Base-by-base conservation (phyloP, 2,329 filamentous ascomycete genomes). In the Lasiodiplodia hormozganensis region DNA sequence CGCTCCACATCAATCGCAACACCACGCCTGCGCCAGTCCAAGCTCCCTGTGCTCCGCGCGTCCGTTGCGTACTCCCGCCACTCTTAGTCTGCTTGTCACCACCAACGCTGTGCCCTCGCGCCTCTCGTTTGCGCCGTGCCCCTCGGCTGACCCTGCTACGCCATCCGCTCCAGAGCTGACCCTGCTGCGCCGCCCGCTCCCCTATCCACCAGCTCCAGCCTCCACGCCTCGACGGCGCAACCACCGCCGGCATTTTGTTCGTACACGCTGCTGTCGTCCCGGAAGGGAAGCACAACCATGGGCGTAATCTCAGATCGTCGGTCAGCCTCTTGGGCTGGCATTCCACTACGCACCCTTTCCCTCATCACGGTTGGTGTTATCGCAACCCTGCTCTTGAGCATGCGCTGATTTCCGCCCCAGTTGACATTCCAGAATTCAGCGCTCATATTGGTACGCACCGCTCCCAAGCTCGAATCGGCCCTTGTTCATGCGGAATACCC, bases 381-480 rank as follows among this genome's bases (percentile, higher is more conserved):
- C 10, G 5, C 40, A 12, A 3, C 25, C 38, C 34, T 18, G n/a
- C 28, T 47, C 38, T 25, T 8, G 66, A 36, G 18, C 7, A 67
- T 25, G 47, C 56, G 68, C 78, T 79, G 53, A 80, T 69, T 4
- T 23, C 65, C 56, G 16, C 51, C 64, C 52, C 75, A 94, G 92
- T 86, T 95, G 75, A 93, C 90, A 34, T 88, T 92, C 71, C 90
- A 94, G 82, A 94, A 94, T 77, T 93, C 91, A 8, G 90, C 89
- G 31, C 84, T 94, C 70, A 93, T 93, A 70, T 82, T 95, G 72
- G 89, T 91, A 83, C 72, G 81, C 71, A 65, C n/a, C 65, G 31
- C 54, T 34, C 57, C 25, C 65, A 21, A 21, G 21, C 28, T 66
- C 28, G 23, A 18, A 11, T 14, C 43, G 5, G 23, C 31, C n/a